Percentiles rank a stretch among this genome's conserved stretches.
Evolutionary conservation across 2,329 filamentous ascomycete species (phyloP).

Genomic region (Xylariaceae sp.): DNA sequence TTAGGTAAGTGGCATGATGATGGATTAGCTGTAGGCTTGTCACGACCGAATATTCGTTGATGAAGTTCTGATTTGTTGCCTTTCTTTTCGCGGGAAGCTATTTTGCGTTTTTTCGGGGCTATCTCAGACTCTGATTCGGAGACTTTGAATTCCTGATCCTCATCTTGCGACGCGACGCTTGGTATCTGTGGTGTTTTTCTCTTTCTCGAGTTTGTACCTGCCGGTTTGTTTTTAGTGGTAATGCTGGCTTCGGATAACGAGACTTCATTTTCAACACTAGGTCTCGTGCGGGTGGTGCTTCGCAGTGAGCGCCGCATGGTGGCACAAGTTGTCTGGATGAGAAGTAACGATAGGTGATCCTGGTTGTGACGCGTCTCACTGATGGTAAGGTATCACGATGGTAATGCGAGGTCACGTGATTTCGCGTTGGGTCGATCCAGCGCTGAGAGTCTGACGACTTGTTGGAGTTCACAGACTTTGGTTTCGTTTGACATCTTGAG

Average conservation of each 20-base stretch:
- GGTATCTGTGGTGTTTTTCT: slow-evolving; percentile 3
- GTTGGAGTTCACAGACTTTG: not conserved
- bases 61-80: slow-evolving; percentile 14
- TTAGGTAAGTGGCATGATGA: slow-evolving; percentile 21
- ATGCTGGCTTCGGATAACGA: no score
- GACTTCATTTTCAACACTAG: not conserved
- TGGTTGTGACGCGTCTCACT: not conserved
- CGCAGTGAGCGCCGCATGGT: slow-evolving; percentile 28
- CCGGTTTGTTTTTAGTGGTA: not conserved
- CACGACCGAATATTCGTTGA: slow-evolving; percentile 21
- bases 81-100: slow-evolving; percentile 10
- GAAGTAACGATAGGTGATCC: not conserved
- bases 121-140: slow-evolving; percentile 3
- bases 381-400: not conserved
- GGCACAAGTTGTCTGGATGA: not conserved
- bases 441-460: not conserved
- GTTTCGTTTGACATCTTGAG: not conserved
- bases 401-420: not conserved
- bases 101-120: slow-evolving; percentile 20
- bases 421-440: not conserved
- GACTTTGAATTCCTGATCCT: slow-evolving; percentile 17
- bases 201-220: slow-evolving; percentile 13
- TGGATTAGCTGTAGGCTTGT: not conserved
- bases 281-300: slow-evolving; percentile 9
- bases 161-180: slow-evolving; percentile 15